Percentiles rank a stretch among this genome's conserved stretches.
These are phyloP conservation scores for Boletus tomentosulus DNA, from an alignment of 768 basidiomycete genomes.

Conservation along the genomic window DNA sequence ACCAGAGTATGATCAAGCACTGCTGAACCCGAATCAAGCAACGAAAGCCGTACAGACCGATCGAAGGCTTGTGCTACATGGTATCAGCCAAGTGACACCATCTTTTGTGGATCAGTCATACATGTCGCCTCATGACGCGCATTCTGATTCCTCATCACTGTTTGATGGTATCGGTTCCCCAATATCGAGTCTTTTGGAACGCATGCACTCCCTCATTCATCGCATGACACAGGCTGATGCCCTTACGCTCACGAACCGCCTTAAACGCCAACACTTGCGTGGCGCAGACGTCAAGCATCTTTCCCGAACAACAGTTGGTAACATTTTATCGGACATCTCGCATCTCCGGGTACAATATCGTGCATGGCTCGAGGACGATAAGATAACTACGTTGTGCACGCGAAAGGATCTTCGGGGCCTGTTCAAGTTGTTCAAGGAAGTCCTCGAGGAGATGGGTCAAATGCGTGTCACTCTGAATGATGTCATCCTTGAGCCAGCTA, in stretches of 20 bases:
- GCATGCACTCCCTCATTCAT: slow-evolving; percentile 58
- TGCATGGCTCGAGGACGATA: slow-evolving; percentile 70
- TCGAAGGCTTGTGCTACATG: slow-evolving; percentile 26
- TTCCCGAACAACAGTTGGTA: slow-evolving; percentile 74
- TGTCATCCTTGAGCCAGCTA: slow-evolving; percentile 80
- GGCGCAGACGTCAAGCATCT: slow-evolving; percentile 85
- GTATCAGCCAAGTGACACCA: slow-evolving; percentile 34
- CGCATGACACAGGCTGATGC: slow-evolving; percentile 76
- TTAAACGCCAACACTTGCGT: slow-evolving; percentile 85
- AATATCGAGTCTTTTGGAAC: slow-evolving; percentile 57
- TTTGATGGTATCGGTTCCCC: slow-evolving; percentile 48
- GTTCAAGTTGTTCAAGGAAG: slow-evolving; percentile 81
- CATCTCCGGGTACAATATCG: slow-evolving; percentile 74
- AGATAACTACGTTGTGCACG: slow-evolving; percentile 54
- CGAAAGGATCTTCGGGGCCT: slow-evolving; percentile 79
- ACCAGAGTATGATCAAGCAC: slow-evolving; percentile 31
- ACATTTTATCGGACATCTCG: slow-evolving; percentile 66
- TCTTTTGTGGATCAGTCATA: slow-evolving; percentile 34
- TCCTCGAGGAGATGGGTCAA: slow-evolving; percentile 77
- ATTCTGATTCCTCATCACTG: slow-evolving; percentile 74
- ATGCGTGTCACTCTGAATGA: slow-evolving; percentile 84
- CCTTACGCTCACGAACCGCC: slow-evolving; percentile 78
- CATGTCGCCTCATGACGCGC: slow-evolving; percentile 51
- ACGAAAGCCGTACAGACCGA: slow-evolving; percentile 74
- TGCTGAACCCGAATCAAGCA: slow-evolving; percentile 40